These are phyloP conservation scores for Metschnikowia lunata DNA, from an alignment of 805 yeast species.

Conservation along the genomic window DNA sequence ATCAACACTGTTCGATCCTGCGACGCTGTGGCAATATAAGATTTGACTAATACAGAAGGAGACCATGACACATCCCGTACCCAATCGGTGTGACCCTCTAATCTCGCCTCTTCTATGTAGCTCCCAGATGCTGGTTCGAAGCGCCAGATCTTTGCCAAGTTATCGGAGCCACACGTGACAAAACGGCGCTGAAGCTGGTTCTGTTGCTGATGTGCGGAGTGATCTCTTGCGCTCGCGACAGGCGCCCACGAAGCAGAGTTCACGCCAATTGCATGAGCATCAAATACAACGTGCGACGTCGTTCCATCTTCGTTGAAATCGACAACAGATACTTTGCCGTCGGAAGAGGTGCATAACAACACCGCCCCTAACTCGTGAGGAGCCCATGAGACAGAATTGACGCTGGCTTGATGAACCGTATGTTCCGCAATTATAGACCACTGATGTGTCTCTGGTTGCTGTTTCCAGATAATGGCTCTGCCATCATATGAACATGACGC, in stretches of 20 bases:
- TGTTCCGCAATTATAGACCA: constrained; percentile 90
- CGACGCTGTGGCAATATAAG: constrained; percentile 93
- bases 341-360: constrained; percentile 85
- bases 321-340: constrained; percentile 85
- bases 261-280: constrained; percentile 91
- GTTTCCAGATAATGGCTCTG: constrained; percentile 90
- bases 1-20: constrained; percentile 93
- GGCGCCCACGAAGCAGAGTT: constrained; percentile 97
- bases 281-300: constrained; percentile 54
- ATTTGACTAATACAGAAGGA: constrained; percentile 78
- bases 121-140: constrained; percentile 51
- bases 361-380: constrained; percentile 96
- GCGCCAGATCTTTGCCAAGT: constrained; percentile 87
- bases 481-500: constrained; percentile 97
- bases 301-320: constrained; percentile 90
- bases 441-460: constrained; percentile 66
- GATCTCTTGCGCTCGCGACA: constrained; percentile 33
- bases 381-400: constrained; percentile 93
- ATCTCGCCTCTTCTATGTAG: constrained; percentile 67
- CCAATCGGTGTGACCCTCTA: constrained; percentile 96
- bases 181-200: constrained; percentile 54
- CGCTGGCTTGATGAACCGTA: constrained; percentile 86
- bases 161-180: constrained; percentile 94
- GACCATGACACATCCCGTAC: constrained; percentile 99
- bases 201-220: constrained; percentile 9